Evolutionary conservation across 2,329 filamentous ascomycete species (phyloP), one percentile per base, ranked within the genome.

Genomic region (Nothophaeocryptopus gaeumannii): DNA sequence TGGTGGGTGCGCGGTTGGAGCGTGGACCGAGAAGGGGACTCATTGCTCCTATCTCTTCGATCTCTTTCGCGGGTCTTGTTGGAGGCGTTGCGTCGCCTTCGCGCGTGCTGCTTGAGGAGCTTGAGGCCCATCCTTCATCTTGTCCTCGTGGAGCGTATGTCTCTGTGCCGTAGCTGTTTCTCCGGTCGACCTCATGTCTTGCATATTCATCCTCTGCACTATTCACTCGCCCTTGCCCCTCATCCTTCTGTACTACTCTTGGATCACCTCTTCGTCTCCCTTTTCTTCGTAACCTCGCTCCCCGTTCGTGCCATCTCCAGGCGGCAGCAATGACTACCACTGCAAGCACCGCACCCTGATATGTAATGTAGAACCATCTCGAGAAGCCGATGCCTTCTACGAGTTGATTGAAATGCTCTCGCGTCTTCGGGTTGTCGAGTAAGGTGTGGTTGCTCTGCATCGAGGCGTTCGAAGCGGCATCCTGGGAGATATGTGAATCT

Each of bases 101-200:
- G 5, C 71, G 54, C 0, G 69, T 72, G 48, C 68, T 72, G 48
- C 68, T 71, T 8, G 69, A 70, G n/a, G 63, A 67, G 42, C 68
- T 72, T 58, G 66, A 68, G n/a, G 53, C 16, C 37, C 30, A 48
- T 20, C 14, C 47, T 39, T 37, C 50, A 16, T 38, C 48, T 12
- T 38, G 16, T 31, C 8, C 29, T 14, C 36, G n/a, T 38, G 38
- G 16, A 12, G 32, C 38, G 37, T 40, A 45, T 14, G 30, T 31
- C 20, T 34, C 38, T 8, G 45, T 42, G 11, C 12, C 38, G n/a
- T 35, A n/a, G 33, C 45, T 32, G 5, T 32, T 13, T 16, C 20
- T 34, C n/a, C 35, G 16, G 5, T 32, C 44, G 11, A 13, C 26
- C 7, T 26, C 20, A 3, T 7, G 4, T 26, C 20, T 26, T 30